These are phyloP conservation scores for Arabis alpina DNA, from an alignment of 345 rosid genomes.

Conservation along the genomic window DNA sequence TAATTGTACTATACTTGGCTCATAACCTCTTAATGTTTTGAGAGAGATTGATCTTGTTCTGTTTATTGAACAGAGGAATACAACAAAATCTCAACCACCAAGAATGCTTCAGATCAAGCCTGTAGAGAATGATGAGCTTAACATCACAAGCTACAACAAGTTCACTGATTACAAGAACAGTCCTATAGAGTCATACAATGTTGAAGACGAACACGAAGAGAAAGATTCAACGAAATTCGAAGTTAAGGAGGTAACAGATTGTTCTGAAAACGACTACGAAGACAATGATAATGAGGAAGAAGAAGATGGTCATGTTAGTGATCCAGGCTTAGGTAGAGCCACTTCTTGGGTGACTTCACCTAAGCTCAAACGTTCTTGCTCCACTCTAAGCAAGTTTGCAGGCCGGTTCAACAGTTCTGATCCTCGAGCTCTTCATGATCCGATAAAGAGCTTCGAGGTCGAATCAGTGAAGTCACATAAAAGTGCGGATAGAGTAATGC, in stretches of 20 bases:
- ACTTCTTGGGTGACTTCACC: constrained; percentile 67
- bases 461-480: constrained; percentile 55
- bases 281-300: constrained; percentile 32
- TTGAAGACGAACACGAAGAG: constrained; percentile 80
- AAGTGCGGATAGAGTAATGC: constrained; percentile 92
- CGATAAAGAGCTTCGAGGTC: constrained; percentile 35
- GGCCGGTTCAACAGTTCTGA: constrained; percentile 47
- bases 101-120: constrained; percentile 61
- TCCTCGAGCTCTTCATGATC: constrained; percentile 50
- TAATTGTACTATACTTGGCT: no score
- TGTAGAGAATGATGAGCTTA: constrained; percentile 49
- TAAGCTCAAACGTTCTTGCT: constrained; percentile 80
- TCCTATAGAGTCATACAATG: constrained; percentile 53
- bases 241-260: constrained; percentile 25
- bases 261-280: constrained; percentile 23
- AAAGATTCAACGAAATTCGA: constrained; percentile 62
- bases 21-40: no score
- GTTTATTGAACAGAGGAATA: constrained; percentile 42
- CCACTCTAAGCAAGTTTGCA: constrained; percentile 55
- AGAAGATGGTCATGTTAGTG: constrained; percentile 76
- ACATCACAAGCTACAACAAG: constrained; percentile 38
- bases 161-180: constrained; percentile 40
- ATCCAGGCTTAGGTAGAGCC: constrained; percentile 70
- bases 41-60: background rate
- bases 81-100: constrained; percentile 34